A percentile compares a stretch with the other conserved stretches of the same genome.
Evolutionary conservation across 106 monocot genomes (phyloP).

Genomic region (Apostasia shenzhenica): DNA sequence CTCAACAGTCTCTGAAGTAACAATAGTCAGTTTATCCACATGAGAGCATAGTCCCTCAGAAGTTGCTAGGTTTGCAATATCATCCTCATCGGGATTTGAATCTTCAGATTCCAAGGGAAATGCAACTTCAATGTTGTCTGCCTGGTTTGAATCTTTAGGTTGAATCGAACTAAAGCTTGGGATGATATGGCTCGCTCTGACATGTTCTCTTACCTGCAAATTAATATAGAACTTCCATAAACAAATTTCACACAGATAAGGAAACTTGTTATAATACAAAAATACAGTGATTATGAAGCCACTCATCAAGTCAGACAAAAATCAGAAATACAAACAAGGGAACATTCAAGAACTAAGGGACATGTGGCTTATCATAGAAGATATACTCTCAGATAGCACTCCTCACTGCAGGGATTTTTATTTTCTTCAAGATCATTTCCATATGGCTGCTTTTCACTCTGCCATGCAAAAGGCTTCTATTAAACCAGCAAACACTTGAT

Average conservation of each 20-base stretch:
- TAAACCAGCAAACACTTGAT: constrained; percentile 18
- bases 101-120: constrained; percentile 39
- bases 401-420: constrained; percentile 62
- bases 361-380: background rate
- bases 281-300: no score
- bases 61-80: constrained; percentile 5
- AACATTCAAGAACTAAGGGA: background rate
- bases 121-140: constrained; percentile 8
- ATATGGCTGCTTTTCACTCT: constrained; percentile 77
- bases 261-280: background rate
- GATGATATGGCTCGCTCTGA: constrained; percentile 1
- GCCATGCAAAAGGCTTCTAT: constrained; percentile 30
- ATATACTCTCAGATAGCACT: constrained; percentile 80
- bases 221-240: background rate
- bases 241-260: background rate
- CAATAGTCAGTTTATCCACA: constrained; percentile 12
- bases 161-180: constrained; percentile 6
- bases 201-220: constrained; percentile 28
- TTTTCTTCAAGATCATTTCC: constrained; percentile 55
- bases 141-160: constrained; percentile 11
- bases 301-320: no score
- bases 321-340: background rate
- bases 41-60: constrained; percentile 13
- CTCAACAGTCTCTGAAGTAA: constrained; percentile 21
- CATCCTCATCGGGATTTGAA: constrained; percentile 29